Evolutionary conservation across 2,329 filamentous ascomycete species (phyloP), one percentile per base, ranked within the genome.

Genomic region (Podosphaera aphanis): DNA sequence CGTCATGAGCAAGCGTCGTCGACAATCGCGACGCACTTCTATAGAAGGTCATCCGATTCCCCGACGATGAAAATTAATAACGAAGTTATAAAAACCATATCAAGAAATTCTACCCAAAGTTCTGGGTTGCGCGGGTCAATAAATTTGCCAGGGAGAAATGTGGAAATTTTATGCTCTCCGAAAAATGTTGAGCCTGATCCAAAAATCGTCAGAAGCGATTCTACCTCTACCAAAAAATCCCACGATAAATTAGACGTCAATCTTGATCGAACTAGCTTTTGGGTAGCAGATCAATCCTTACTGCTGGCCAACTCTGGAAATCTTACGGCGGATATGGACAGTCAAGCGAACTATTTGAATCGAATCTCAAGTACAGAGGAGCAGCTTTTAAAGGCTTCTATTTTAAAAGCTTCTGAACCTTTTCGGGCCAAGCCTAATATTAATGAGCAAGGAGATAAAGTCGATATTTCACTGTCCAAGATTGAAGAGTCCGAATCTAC

Each of bases 11-110:
- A 64, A 23, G 85, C 85, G 1, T 88, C 83, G 0, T 93, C 88
- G 1, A 83, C 84, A 25, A 85, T 80, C n/a, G 88, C 88, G 8
- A 83, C 93, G 59, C 75, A 80, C 50, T 95, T 94, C 57, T 95
- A 95, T 63, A 77, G 79, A 50, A 71, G 79, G 23, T 85, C 86
- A 2, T 94, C 85, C 79, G 60, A 64, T 2, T 62, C 63, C 10
- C 60, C 59, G 16, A 66, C 78, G 21, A 63, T 83, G 42, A 80
- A 86, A 59, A 79, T 76, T 40, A 67, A 83, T 27, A 64, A 86
- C 25, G 73, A 83, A 53, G 61, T 76, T 31, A 50, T 49, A 13
- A 64, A 64, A 33, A 60, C 63, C n/a, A 59, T 68, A 45, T 66
- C 68, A 36, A 70, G 70, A 49, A 74, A 76, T n/a, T 73, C 79